Evolutionary conservation across 352 stramenopile species (phyloP).

Genomic region (Poterioochromonas sp.): DNA sequence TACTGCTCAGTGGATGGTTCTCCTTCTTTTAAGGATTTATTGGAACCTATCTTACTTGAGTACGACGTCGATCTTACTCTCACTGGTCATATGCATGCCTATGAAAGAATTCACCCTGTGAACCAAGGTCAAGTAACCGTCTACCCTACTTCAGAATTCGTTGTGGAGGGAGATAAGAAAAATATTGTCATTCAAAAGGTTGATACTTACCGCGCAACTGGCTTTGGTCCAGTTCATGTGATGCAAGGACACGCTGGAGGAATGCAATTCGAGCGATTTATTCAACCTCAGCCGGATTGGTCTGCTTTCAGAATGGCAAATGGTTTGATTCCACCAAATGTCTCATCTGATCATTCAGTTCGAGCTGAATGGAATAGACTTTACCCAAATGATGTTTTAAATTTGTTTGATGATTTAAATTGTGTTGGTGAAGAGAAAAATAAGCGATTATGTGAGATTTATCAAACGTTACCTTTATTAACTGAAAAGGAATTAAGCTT

Average conservation of each 20-base stretch:
- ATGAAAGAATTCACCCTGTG: conserved; percentile 38
- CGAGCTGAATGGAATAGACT: not conserved
- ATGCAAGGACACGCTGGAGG: conserved; percentile 25
- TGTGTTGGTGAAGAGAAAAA: too few species aligned
- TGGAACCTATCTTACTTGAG: conserved; percentile 36
- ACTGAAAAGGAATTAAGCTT: not conserved
- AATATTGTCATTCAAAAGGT: not conserved
- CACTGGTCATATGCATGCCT: conserved; percentile 39
- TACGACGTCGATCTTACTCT: conserved; percentile 38
- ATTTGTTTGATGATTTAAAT: not conserved
- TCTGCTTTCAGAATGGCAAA: conserved; percentile 8
- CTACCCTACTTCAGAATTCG: conserved; percentile 23
- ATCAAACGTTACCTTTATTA: too few species aligned
- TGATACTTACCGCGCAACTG: not conserved
- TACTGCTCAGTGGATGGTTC: conserved; percentile 14
- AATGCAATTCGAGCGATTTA: conserved; percentile 13
- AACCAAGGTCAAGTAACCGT: not conserved
- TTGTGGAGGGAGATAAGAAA: too few species aligned
- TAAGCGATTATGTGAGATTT: too few species aligned
- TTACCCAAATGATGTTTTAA: not conserved
- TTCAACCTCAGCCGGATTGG: not conserved
- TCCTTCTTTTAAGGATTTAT: not conserved
- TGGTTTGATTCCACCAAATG: not conserved
- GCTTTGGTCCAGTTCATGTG: conserved; percentile 9
- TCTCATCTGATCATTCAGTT: not conserved